Evolutionary conservation across 2,329 filamentous ascomycete species (phyloP), one percentile per base, ranked within the genome.

Genomic region (Penicillium sumatraense): DNA sequence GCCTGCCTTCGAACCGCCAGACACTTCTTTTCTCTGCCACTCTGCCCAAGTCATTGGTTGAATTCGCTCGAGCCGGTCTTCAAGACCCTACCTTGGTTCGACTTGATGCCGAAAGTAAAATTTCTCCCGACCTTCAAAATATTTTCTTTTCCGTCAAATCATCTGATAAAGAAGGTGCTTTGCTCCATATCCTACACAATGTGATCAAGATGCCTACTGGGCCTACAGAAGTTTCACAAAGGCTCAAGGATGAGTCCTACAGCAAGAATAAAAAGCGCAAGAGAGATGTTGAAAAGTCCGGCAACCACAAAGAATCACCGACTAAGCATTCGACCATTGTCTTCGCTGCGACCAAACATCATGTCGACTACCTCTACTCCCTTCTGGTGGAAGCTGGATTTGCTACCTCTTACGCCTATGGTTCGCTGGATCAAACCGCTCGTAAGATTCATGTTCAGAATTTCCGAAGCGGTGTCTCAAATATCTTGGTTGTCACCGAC

Each of bases 21-120:
- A 99, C 93, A 3, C 79, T 98, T 7, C 81, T 99, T 2, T 99
- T 99, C 74, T 99, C 95, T 29, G 95, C 95, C 0, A 99, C 95
- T 0, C 80, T 99, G 18, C 95, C 95, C 1, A 93, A 93, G 53
- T 96, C 92, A 0, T 81, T 99, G 27, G 95, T 98, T 6, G 96
- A 99, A 71, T 99, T 99, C 70, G 95, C 95, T 4, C 84, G 93
- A 58, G 95, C 95, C 49, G 95, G 95, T 62, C 77, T 98, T 20
- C 91, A 98, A 69, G 95, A 99, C 48, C 95, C 95, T 0, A 91
- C 87, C 58, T 83, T 99, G 3, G 88, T 99, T 36, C 87, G 96
- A 67, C 78, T 99, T 24, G 95, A 99, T 72, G 90, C 91, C 0
- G 95, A 99, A 72, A 93, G 90, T 66, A 99, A 99, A 74, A 88